phyloP scores from a whole-genome alignment of 2,329 filamentous ascomycete species.

The Alternaria sp. region DNA sequence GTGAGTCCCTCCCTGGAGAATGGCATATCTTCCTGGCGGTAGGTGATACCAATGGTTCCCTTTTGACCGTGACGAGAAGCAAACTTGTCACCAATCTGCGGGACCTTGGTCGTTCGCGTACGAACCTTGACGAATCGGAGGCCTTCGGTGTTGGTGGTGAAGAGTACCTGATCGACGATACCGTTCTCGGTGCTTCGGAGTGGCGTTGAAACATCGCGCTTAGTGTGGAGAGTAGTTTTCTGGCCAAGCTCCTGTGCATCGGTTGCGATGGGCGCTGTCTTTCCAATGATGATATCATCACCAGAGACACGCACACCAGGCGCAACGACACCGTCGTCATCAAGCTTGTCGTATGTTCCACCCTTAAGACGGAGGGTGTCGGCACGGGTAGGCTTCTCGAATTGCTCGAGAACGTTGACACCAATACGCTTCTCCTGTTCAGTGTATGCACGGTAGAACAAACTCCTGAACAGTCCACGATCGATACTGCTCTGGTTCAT shows the following conservation, averaged over 20 bases:
- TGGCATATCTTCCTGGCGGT: constrained; percentile 97
- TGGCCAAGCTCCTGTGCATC: constrained; percentile 95
- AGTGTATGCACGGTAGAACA: constrained; percentile 97
- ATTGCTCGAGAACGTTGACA: constrained; percentile 89
- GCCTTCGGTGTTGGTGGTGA: constrained; percentile 94
- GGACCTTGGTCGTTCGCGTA: constrained; percentile 95
- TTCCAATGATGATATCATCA: constrained; percentile 98
- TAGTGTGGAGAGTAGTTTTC: constrained; percentile 86
- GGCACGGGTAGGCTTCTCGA: constrained; percentile 90
- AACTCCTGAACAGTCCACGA: constrained; percentile 92
- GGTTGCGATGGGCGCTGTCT: constrained; percentile 92
- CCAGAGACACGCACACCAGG: constrained; percentile 94
- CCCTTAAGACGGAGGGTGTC: constrained; percentile 94
- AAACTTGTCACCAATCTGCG: constrained; percentile 99
- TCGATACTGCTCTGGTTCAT: constrained; percentile 99
- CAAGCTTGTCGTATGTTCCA: constrained; percentile 95
- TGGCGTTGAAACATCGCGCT: constrained; percentile 94
- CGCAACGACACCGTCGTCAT: constrained; percentile 93
- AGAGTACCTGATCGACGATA: constrained; percentile 90
- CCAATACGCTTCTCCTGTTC: constrained; percentile 97
- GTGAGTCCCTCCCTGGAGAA: constrained; percentile 91
- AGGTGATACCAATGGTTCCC: constrained; percentile 98
- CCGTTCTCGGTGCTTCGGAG: constrained; percentile 95
- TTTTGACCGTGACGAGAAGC: constrained; percentile 99
- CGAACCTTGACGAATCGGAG: constrained; percentile 97